Evolutionary conservation across 2,329 filamentous ascomycete genomes (phyloP), one percentile per base, ranked within the genome.

Genomic region (Aspergillus persii): DNA sequence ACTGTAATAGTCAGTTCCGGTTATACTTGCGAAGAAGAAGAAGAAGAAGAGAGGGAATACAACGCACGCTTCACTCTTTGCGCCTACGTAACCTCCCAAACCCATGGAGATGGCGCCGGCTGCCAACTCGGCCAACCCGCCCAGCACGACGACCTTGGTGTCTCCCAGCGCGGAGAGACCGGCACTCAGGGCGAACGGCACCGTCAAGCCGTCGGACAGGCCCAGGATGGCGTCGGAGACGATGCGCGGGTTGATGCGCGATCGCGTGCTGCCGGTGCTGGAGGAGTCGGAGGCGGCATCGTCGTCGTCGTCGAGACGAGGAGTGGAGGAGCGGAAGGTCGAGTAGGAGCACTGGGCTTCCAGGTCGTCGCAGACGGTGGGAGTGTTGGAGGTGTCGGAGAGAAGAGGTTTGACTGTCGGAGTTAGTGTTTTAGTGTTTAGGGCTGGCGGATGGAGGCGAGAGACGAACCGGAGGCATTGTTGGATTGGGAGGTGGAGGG

Each of bases 21-120:
- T 23, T 23, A 23, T 23, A 23, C 18, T 23, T 23, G 18, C 1
- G 18, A 23, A 23, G 18, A 23, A 23, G 18, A 23, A 23, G 18
- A 23, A 23, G 18, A 23, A 23, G 18, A 23, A 29, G 8, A 12
- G 2, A 29, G 23, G 9, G 23, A 23, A 33, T 8, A 8, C 18
- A 31, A 69, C 80, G 69, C 76, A 82, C 74, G 77, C 75, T 76
- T 83, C 81, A 63, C 79, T 79, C 64, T 79, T 81, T 2, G 80
- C 78, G 12, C 79, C 89, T 1, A 92, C 82, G 70, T 89, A 92
- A 8, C 87, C 89, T n/a, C 89, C 89, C 4, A 92, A 79, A 0
- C 89, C 89, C 90, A 92, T 92, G 58, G 84, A 89, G 65, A 92
- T 90, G 63, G 87, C 86, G 31, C 90, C 89, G 0, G 88, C 87